A percentile compares a stretch with the other conserved stretches of the same genome.
Evolutionary conservation across 1,284 basidiomycete species (phyloP).

Genomic region (Takashimella tepidaria): DNA sequence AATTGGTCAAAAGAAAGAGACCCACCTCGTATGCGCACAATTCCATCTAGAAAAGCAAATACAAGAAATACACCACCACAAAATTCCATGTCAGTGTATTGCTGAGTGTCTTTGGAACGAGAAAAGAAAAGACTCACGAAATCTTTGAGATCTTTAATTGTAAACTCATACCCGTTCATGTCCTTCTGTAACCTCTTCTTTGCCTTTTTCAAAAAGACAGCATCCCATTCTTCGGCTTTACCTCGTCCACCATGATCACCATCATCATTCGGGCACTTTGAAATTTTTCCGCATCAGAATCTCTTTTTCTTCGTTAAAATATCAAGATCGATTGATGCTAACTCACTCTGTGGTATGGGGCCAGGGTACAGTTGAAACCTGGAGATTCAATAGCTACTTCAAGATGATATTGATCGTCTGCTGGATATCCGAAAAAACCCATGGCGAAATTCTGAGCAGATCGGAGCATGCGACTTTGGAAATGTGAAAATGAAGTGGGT

Average conservation of each 20-base stretch:
- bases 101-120: slow-evolving; percentile 47
- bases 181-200: slow-evolving; percentile 58
- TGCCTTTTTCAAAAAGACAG: slow-evolving; percentile 65
- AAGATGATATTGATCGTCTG: slow-evolving; percentile 47
- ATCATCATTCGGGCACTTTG: slow-evolving; percentile 31
- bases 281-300: too few relatives aligned
- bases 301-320: too few relatives aligned
- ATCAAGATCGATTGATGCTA: too few relatives aligned
- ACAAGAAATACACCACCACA: slow-evolving; percentile 39
- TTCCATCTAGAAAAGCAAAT: slow-evolving; percentile 42
- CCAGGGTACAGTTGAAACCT: slow-evolving; percentile 51
- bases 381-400: slow-evolving; percentile 48
- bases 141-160: slow-evolving; percentile 59
- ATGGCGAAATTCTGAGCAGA: slow-evolving; percentile 50
- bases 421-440: slow-evolving; percentile 49
- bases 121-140: slow-evolving; percentile 16
- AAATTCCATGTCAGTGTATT: slow-evolving; percentile 61
- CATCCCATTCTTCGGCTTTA: slow-evolving; percentile 56
- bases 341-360: slow-evolving; percentile 50
- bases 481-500: neutral
- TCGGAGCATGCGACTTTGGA: slow-evolving; percentile 49
- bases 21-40: slow-evolving; percentile 58
- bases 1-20: too few relatives aligned
- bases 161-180: slow-evolving; percentile 62
- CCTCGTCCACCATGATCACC: slow-evolving; percentile 12